A percentile compares a stretch with the other conserved stretches of the same genome.
Conservation (phyloP, 495 filamentous ascomycete species). For the Talaromyces wortmannii region DNA sequence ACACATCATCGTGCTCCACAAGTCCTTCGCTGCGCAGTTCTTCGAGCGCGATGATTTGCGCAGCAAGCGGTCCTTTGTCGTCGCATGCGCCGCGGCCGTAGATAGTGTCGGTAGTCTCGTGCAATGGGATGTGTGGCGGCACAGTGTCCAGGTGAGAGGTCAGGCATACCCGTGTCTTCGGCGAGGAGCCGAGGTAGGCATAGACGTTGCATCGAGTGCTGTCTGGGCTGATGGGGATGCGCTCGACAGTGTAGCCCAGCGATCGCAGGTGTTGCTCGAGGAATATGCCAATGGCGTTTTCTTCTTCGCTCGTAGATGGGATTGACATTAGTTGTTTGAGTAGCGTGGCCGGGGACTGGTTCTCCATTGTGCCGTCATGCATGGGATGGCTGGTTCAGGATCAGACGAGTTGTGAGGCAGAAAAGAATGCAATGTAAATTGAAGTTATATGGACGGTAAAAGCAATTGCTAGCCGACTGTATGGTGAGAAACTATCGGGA, state of each 20-base stretch:
- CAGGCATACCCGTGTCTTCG: slow-evolving; percentile 41
- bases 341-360: slow-evolving; percentile 10
- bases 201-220: slow-evolving; percentile 18
- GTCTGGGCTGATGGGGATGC: slow-evolving; percentile 15
- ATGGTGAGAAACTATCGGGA: background rate
- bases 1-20: slow-evolving; percentile 31
- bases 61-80: slow-evolving; percentile 75
- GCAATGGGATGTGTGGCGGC: slow-evolving; percentile 47
- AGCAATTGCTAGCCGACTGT: background rate
- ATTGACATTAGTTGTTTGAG: slow-evolving; percentile 17
- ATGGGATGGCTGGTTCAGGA: background rate
- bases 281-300: slow-evolving; percentile 17
- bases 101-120: slow-evolving; percentile 39
- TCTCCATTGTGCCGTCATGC: slow-evolving; percentile 1
- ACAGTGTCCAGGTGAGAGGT: slow-evolving; percentile 60
- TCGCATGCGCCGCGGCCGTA: slow-evolving; percentile 74
- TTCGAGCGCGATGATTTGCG: slow-evolving; percentile 56
- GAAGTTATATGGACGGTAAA: background rate
- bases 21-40: slow-evolving; percentile 8
- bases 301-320: slow-evolving; percentile 19
- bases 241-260: slow-evolving; percentile 20
- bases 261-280: slow-evolving; percentile 13
- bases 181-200: slow-evolving; percentile 12
- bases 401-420: background rate
- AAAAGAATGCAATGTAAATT: background rate